Base-by-base conservation (phyloP, 2,329 filamentous ascomycete genomes). In the Chaetothyriales sp. region DNA sequence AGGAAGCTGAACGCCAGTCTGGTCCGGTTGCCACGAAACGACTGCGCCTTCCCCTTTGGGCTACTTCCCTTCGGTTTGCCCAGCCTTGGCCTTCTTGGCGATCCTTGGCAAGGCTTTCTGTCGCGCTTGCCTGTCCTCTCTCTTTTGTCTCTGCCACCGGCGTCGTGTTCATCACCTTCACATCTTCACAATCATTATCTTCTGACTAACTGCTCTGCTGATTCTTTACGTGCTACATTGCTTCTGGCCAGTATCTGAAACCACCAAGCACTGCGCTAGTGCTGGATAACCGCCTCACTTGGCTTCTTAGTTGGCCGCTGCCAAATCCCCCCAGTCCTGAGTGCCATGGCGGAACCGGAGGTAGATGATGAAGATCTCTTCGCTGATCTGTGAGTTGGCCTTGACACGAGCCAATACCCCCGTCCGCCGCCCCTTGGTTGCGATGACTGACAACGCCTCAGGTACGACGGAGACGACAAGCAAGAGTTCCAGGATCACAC, bases 321-420 rank as follows among this genome's bases (percentile, higher is more conserved):
- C 5, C 32, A 39, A 39, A 4, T 15, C 10, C 32, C 32, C 32
- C 15, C 32, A 39, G 7, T 39, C 12, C 10, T 39, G 32, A 39
- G 32, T 5, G 32, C 44, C 36, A 58, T 58, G 56, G 50, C 56
- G 44, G 56, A 58, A 52, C 52, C 77, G 49, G 85, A 89, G 63
- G 85, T 86, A 59, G 81, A 87, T 60, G 88, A 95, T 61, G 89
- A 95, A 64, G 88, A 95, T 76, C 84, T 95, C 69, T 95, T 95
- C 69, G 88, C 88, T 62, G 89, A 95, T 71, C 79, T 95, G 88
- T 95, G 74, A 71, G 86, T 77, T 51, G 25, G 5, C 49, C 48
- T 44, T 46, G 48, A 20, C 51, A 56, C 54, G 48, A 49, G 48
- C 43, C 49, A 46, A 52, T 53, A 48, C 55, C 42, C 44, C 12